Base-by-base conservation (phyloP, 164 flowering plant genomes). In the Akebia trifoliata region DNA sequence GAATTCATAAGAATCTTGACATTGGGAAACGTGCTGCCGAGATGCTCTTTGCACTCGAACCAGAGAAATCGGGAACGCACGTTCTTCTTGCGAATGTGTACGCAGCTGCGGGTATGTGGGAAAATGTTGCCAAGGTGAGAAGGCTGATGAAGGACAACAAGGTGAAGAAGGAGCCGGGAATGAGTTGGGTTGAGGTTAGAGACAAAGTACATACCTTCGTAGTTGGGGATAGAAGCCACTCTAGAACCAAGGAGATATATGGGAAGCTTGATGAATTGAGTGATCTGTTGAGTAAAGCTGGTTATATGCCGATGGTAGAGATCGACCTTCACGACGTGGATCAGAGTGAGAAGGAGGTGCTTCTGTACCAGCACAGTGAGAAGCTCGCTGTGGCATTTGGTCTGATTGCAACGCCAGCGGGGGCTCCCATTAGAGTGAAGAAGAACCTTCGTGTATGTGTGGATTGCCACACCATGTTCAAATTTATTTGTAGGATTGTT, bases 111-210 rank as follows among this genome's bases (percentile, higher is more conserved):
- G 61, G 52, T 11, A 31, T 18, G 50, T 44, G 50, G 61, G 51
- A 45, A 45, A 35, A 57, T 31, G 61, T 31, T 31, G 39, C 50
- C 2, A 32, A 46, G 20, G 39, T 57, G 6, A 57, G 61, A 35
- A 46, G 51, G 40, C 17, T 45, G 20, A 57, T 57, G 61, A 57
- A 35, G 34, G 51, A 45, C 30, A 21, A 31, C n/a, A 46, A 22
- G 28, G 61, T 57, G 29, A 57, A 57, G 61, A 57, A 57, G 39
- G 61, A 57, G 20, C 61, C 61, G 1, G 61, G 61, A 32, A 46
- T 57, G 50, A 57, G 61, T 45, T 57, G 61, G 61, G 21, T 57
- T 44, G 51, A 44, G 29, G 50, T 57, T 31, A 57, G 45, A 57
- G 51, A 46, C 51, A 21, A 44, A 45, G 61, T 57, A 14, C 24